Conservation (phyloP, 441 rosid species). For the Melastoma candidum region DNA sequence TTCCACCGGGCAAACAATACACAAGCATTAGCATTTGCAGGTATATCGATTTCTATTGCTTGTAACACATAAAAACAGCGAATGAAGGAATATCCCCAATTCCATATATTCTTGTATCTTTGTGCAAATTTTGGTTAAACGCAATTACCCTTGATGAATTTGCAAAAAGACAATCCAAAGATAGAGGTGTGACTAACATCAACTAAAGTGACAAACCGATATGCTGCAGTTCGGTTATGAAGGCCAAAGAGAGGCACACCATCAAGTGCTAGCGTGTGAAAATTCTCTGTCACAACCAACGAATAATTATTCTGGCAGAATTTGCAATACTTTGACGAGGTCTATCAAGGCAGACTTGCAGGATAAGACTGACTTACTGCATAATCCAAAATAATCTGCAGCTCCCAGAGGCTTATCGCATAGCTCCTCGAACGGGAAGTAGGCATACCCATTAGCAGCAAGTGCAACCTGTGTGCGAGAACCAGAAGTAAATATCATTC, state of each 20-base stretch:
- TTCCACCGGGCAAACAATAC: no score
- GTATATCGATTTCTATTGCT: no score
- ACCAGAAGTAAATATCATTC: constrained; percentile 7
- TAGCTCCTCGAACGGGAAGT: constrained; percentile 77
- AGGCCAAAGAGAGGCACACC: constrained; percentile 82
- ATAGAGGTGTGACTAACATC: constrained; percentile 41
- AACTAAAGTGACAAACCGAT: constrained; percentile 87
- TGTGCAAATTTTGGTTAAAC: no score
- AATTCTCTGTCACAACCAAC: constrained; percentile 47
- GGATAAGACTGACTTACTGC: constrained; percentile 50
- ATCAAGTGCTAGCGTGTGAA: constrained; percentile 84
- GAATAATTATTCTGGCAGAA: neutral
- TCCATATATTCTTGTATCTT: no score
- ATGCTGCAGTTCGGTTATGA: constrained; percentile 77
- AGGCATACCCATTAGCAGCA: constrained; percentile 90
- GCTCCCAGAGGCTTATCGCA: constrained; percentile 96
- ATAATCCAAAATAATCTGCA: constrained; percentile 94
- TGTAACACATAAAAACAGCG: no score
- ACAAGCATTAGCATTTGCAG: no score
- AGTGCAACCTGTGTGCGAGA: constrained; percentile 44
- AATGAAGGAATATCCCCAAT: no score
- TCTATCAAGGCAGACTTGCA: neutral
- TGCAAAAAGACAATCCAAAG: neutral
- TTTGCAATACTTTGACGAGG: neutral
- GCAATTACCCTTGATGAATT: no score